phyloP scores from a whole-genome alignment of 805 yeast genomes.

The Pichia kluyveri region DNA sequence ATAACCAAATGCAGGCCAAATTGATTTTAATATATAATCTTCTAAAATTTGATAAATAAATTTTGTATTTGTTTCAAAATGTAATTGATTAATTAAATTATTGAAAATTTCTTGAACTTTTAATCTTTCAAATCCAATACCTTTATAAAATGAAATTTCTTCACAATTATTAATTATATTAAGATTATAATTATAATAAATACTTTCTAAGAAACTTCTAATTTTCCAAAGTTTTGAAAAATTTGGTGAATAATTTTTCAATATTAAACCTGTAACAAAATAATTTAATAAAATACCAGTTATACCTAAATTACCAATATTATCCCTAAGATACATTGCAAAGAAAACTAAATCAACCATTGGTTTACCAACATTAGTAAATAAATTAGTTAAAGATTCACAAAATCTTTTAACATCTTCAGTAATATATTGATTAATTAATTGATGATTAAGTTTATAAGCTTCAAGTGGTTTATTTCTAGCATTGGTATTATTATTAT shows the following conservation, averaged over 20 bases:
- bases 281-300: slow-evolving; percentile 76
- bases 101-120: slow-evolving; percentile 55
- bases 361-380: slow-evolving; percentile 88
- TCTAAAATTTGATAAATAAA: slow-evolving; percentile 68
- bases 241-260: slow-evolving; percentile 72
- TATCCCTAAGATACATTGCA: slow-evolving; percentile 73
- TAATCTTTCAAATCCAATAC: slow-evolving; percentile 65
- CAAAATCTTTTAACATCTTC: slow-evolving; percentile 77
- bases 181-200: slow-evolving; percentile 77
- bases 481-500: too few relatives aligned
- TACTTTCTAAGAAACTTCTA: slow-evolving; percentile 77
- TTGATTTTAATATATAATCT: slow-evolving; percentile 78
- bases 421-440: slow-evolving; percentile 81
- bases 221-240: slow-evolving; percentile 69
- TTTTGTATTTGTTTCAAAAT: slow-evolving; percentile 41
- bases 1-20: slow-evolving; percentile 96
- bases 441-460: slow-evolving; percentile 37
- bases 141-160: slow-evolving; percentile 91
- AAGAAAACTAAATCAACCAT: slow-evolving; percentile 78
- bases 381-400: slow-evolving; percentile 71
- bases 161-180: slow-evolving; percentile 83
- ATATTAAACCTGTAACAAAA: slow-evolving; percentile 64
- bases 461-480: slow-evolving; percentile 17
- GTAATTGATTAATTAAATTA: slow-evolving; percentile 33
- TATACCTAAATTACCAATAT: slow-evolving; percentile 81